These are phyloP conservation scores for Asterionellopsis glacialis DNA, from an alignment of 108 stramenopile species.

Conservation along the genomic window DNA sequence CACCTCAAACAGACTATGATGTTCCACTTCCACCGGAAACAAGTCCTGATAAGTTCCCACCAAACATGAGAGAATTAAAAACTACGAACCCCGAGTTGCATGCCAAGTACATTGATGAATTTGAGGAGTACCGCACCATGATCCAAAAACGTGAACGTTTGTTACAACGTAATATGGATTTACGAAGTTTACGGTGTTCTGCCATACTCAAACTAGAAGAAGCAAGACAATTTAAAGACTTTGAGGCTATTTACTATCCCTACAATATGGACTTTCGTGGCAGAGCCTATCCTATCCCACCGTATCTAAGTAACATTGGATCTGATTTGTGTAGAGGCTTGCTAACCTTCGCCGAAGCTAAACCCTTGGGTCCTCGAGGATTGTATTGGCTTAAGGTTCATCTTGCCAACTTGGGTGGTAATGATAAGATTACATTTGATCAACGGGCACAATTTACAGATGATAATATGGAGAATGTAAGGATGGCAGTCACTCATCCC, in stretches of 20 bases:
- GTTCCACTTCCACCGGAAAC: conserved; percentile 57
- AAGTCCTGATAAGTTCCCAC: conserved; percentile 20
- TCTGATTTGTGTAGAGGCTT: conserved; percentile 95
- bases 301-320: conserved; percentile 96
- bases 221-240: conserved; percentile 83
- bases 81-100: conserved; percentile 13
- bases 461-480: conserved; percentile 81
- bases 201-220: conserved; percentile 81
- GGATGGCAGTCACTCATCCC: conserved; percentile 79
- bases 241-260: conserved; percentile 92
- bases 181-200: conserved; percentile 85
- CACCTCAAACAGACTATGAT: conserved; percentile 69
- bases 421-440: conserved; percentile 89
- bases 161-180: conserved; percentile 66
- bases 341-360: conserved; percentile 85
- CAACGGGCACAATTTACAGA: conserved; percentile 91
- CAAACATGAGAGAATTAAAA: background rate
- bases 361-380: conserved; percentile 87
- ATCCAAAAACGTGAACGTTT: conserved; percentile 50
- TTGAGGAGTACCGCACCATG: conserved; percentile 45
- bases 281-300: conserved; percentile 96
- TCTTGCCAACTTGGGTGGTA: conserved; percentile 95
- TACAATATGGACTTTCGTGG: conserved; percentile 99
- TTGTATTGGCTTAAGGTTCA: conserved; percentile 97
- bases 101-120: conserved; percentile 14